Evolutionary conservation across 768 basidiomycete genomes (phyloP), one percentile per base, ranked within the genome.

Genomic region (Trametes meyenii): DNA sequence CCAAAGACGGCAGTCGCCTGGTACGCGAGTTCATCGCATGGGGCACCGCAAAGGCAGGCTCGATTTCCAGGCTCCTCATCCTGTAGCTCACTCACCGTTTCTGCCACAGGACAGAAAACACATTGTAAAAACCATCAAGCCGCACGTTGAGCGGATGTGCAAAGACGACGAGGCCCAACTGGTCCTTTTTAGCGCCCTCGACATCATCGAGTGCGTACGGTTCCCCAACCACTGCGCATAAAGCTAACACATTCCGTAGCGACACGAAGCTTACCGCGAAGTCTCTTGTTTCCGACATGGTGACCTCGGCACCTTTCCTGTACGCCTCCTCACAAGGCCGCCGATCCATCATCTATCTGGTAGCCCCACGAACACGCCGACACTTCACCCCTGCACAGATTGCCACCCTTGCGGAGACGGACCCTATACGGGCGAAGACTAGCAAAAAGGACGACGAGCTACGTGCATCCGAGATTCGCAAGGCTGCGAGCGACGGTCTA

Each of bases 251-350:
- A 16, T 16, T 44, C 39, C 44, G 1, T 69, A 95, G 92, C 67
- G 94, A 98, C 71, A 98, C 95, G 2, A 98, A 96, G 77, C 82
- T 96, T 45, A 83, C 90, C 36, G 79, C 85, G 14, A 96, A 96
- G 77, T 85, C 87, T 0, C 77, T 98, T 38, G 79, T 96, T 1
- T 74, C 86, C 1, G 86, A 89, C 55, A 87, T 96, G 51, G 84
- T 82, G 21, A 71, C 79, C 0, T 75, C 83, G 40, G 83, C 86
- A 6, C 73, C 83, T 23, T 83, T 82, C 13, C 77, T 94, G 5
- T 83, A 84, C 66, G 67, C 75, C 16, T 83, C 79, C 42, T 76
- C 87, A 19, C 88, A 92, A 78, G 95, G 94, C 39, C 87, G 95
- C 43, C 84, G 94, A 10, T 83, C 90, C 3, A 77, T 97, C 0